phyloP scores from a whole-genome alignment of 257 asterid genomes.

The Ligustrum vulgare region DNA sequence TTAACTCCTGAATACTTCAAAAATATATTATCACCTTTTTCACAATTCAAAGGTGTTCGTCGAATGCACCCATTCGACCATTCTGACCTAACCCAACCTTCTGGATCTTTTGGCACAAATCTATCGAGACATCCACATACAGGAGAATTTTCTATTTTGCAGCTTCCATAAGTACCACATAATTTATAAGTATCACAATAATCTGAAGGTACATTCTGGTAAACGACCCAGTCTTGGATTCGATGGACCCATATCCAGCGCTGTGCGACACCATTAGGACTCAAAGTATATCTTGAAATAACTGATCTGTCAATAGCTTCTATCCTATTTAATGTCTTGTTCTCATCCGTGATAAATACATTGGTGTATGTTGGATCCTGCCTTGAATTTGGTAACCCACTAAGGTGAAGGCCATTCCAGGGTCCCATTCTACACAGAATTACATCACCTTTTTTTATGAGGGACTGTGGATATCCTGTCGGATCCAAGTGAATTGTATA shows the following conservation, averaged over 20 bases:
- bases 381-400: slow-evolving; percentile 10
- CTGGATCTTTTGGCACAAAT: slow-evolving; percentile 26
- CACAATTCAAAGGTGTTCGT: slow-evolving; percentile 16
- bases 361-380: not conserved
- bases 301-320: not conserved
- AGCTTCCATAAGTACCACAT: slow-evolving; percentile 34
- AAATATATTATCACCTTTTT: slow-evolving; percentile 25
- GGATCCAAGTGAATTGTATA: slow-evolving; percentile 7
- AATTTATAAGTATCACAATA: slow-evolving; percentile 26
- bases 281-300: slow-evolving; percentile 5
- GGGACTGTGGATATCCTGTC: slow-evolving; percentile 18
- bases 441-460: slow-evolving; percentile 4
- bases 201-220: slow-evolving; percentile 16
- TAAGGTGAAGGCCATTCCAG: slow-evolving; percentile 18
- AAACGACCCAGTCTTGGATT: slow-evolving; percentile 5
- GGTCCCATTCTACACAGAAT: slow-evolving; percentile 11
- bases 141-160: slow-evolving; percentile 24
- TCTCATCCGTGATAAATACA: slow-evolving; percentile 2
- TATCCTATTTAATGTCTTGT: not conserved
- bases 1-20: slow-evolving; percentile 27
- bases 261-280: not conserved
- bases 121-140: slow-evolving; percentile 23
- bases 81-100: slow-evolving; percentile 23
- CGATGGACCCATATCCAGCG: slow-evolving; percentile 21
- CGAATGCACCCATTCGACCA: slow-evolving; percentile 32